These are phyloP conservation scores for Infundibulicybe gibba DNA, from an alignment of 768 basidiomycete genomes.

Conservation along the genomic window DNA sequence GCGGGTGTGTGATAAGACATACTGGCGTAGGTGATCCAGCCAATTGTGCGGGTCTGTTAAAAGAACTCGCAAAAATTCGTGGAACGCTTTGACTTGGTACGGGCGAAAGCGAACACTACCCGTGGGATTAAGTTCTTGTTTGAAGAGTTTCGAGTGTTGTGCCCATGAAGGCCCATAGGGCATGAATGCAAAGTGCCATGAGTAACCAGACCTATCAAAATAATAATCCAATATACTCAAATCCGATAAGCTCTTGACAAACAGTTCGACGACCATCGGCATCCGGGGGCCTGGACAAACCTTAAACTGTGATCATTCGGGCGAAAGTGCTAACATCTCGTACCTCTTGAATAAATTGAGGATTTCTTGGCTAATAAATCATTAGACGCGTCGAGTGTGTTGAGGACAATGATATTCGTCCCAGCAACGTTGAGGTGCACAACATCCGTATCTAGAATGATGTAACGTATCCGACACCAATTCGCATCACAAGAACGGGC, in stretches of 20 bases:
- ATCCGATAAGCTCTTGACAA: constrained; percentile 8
- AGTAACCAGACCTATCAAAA: too few species aligned
- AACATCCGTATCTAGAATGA: constrained; percentile 14
- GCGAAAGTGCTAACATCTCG: neutral
- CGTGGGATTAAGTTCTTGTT: constrained; percentile 13
- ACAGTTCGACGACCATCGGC: constrained; percentile 18
- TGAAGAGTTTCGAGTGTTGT: constrained; percentile 10
- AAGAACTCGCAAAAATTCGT: constrained; percentile 13
- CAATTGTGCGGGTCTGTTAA: constrained; percentile 9
- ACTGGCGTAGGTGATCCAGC: constrained; percentile 16
- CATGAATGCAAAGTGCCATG: constrained; percentile 8
- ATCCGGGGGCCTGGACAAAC: constrained; percentile 6
- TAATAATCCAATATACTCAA: constrained; percentile 3
- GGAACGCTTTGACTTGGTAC: constrained; percentile 9
- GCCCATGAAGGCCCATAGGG: constrained; percentile 16
- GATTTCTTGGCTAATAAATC: constrained; percentile 20
- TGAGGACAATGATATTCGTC: constrained; percentile 15
- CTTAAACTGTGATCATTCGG: neutral
- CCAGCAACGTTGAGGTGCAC: constrained; percentile 17
- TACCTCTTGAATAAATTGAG: constrained; percentile 17
- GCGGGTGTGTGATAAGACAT: neutral
- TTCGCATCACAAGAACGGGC: neutral
- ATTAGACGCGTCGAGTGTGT: constrained; percentile 13
- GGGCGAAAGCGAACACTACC: constrained; percentile 11
- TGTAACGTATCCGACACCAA: neutral